phyloP scores from a whole-genome alignment of 1,284 basidiomycete genomes.

The Cryptococcus sp. region DNA sequence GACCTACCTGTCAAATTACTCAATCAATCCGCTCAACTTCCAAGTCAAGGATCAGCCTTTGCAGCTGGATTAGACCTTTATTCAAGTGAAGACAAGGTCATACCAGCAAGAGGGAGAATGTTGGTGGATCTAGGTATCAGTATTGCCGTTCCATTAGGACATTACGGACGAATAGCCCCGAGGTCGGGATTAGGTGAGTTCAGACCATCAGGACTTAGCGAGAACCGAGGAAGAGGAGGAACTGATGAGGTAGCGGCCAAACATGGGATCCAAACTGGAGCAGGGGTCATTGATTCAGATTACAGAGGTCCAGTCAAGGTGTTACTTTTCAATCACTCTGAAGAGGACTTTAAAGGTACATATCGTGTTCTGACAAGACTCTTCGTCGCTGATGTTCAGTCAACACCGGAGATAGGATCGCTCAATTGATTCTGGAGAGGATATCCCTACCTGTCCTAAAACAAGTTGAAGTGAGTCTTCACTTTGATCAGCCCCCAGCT shows the following conservation, averaged over 20 bases:
- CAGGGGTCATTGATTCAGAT: constrained; percentile 93
- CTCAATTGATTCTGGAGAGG: constrained; percentile 88
- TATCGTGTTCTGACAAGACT: neutral
- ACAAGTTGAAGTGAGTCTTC: constrained; percentile 68
- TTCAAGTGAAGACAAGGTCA: constrained; percentile 70
- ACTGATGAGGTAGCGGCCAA: constrained; percentile 65
- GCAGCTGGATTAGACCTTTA: constrained; percentile 95
- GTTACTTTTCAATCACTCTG: constrained; percentile 88
- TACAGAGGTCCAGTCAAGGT: constrained; percentile 90
- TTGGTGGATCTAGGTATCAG: constrained; percentile 85
- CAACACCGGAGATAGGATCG: constrained; percentile 83
- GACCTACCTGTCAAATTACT: constrained; percentile 82
- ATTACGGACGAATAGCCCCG: constrained; percentile 93
- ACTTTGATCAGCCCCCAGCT: neutral
- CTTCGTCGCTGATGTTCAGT: constrained; percentile 53
- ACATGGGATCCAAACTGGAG: constrained; percentile 94
- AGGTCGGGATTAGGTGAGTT: constrained; percentile 80
- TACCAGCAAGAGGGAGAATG: constrained; percentile 82
- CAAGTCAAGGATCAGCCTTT: constrained; percentile 77
- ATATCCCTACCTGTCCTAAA: constrained; percentile 79
- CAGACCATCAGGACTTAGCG: neutral
- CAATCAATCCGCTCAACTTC: constrained; percentile 74
- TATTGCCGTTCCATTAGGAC: constrained; percentile 84
- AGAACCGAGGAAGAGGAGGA: no score
- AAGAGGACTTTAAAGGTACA: constrained; percentile 77